These are phyloP conservation scores for Fusarium penzigii DNA, from an alignment of 2,329 filamentous ascomycete genomes.

Conservation along the genomic window DNA sequence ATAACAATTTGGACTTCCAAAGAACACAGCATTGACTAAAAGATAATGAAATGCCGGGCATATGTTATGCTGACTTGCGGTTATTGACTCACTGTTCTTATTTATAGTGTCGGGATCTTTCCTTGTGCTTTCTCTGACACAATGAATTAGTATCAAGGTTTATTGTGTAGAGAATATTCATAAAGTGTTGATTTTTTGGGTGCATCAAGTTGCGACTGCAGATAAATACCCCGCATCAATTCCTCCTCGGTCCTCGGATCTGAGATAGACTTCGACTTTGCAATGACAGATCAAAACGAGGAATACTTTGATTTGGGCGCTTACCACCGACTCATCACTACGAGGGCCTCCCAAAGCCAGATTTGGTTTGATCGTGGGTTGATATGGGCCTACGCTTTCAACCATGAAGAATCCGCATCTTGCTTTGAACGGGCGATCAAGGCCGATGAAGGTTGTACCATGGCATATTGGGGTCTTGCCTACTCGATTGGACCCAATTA, in stretches of 20 bases:
- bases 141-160: no score
- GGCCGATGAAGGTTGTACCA: slow-evolving; percentile 55
- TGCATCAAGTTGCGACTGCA: no score
- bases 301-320: slow-evolving; percentile 11
- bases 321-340: slow-evolving; percentile 9
- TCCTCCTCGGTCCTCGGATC: background rate
- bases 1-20: no score
- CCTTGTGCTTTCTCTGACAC: no score
- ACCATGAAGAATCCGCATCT: slow-evolving; percentile 68
- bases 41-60: no score
- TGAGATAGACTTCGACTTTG: background rate
- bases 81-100: no score
- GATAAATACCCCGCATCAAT: background rate
- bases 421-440: slow-evolving; percentile 65
- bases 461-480: slow-evolving; percentile 71
- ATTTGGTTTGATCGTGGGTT: slow-evolving; percentile 72
- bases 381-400: slow-evolving; percentile 75
- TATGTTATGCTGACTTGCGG: no score
- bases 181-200: no score
- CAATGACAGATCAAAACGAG: background rate
- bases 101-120: no score
- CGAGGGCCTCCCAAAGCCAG: slow-evolving; percentile 36
- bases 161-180: no score
- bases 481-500: slow-evolving; percentile 75
- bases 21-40: no score